Evolutionary conservation across 2,329 filamentous ascomycete species (phyloP).

Genomic region (Penicillium sp.): DNA sequence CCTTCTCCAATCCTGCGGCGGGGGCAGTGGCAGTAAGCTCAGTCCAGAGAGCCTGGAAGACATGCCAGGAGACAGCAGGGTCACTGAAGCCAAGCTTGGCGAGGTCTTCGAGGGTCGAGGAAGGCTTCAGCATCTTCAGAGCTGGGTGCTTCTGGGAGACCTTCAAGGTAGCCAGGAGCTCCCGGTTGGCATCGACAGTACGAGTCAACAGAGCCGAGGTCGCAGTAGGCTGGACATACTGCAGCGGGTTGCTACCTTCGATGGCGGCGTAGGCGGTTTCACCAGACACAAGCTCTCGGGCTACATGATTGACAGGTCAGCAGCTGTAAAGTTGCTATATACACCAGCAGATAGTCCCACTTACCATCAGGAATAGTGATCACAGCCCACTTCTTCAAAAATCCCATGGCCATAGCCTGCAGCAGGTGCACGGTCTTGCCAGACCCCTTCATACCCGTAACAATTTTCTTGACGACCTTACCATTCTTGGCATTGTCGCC

Average conservation of each 20-base stretch:
- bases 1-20: constrained; percentile 43
- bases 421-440: constrained; percentile 87
- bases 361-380: constrained; percentile 85
- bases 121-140: constrained; percentile 58
- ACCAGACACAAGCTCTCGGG: constrained; percentile 75
- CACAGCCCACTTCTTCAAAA: constrained; percentile 83
- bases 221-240: constrained; percentile 77
- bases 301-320: constrained; percentile 45
- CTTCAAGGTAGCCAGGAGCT: constrained; percentile 56
- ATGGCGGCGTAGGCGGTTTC: constrained; percentile 76
- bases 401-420: constrained; percentile 77
- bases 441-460: constrained; percentile 69
- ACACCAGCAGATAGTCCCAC: constrained; percentile 16
- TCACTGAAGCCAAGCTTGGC: constrained; percentile 68
- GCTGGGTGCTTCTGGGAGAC: constrained; percentile 55
- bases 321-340: neutral
- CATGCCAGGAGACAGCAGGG: constrained; percentile 71
- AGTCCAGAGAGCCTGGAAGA: constrained; percentile 76
- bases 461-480: constrained; percentile 55
- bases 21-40: constrained; percentile 63
- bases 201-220: constrained; percentile 69
- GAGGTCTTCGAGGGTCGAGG: constrained; percentile 64
- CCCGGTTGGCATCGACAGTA: constrained; percentile 69
- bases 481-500: constrained; percentile 31
- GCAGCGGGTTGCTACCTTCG: constrained; percentile 50